Evolutionary conservation across 2,329 filamentous ascomycete species (phyloP), one percentile per base, ranked within the genome.

Genomic region (Cadophora luteo-olivacea): DNA sequence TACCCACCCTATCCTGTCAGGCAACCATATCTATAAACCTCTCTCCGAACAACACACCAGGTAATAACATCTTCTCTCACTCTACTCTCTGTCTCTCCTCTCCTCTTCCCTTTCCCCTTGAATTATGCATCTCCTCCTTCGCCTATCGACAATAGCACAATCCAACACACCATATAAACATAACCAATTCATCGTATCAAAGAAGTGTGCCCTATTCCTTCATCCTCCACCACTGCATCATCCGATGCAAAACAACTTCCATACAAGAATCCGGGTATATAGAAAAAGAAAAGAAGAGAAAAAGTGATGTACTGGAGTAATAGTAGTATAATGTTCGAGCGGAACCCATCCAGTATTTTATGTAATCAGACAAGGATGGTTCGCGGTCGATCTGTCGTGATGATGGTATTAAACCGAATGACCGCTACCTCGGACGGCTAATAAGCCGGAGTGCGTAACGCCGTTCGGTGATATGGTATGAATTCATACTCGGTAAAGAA

Each of bases 261-360:
- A 73, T 73, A 77, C 72, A 75, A 73, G 72, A 76, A 76, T 70
- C 68, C 72, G 75, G 75, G 75, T 76, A 77, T 77, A 77, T 75
- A 73, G 68, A 76, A 75, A 69, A 66, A 62, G 66, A 70, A 70
- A 71, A 72, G 64, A 66, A 69, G 55, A 58, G 12, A 22, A 49
- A 22, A 49, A 66, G 65, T 9, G 63, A 55, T 58, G 67, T 67
- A 64, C 55, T 24, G n/a, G 36, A 24, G 57, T 61, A 41, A 41
- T 61, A 38, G 38, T 24, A 62, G 60, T 41, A 62, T 33, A 49
- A 36, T 29, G 29, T 49, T 29, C 41, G 11, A 38, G 12, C 8
- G 16, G 32, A 49, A 49, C n/a, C 29, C 41, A 14, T 62, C 60
- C n/a, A 41, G 33, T 60, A 38, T 16, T 55, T 16, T 38, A 14